A percentile compares a stretch with the other conserved stretches of the same genome.
These are phyloP conservation scores for Candida rishiriensis DNA, from an alignment of 805 yeast genomes.

Conservation along the genomic window DNA sequence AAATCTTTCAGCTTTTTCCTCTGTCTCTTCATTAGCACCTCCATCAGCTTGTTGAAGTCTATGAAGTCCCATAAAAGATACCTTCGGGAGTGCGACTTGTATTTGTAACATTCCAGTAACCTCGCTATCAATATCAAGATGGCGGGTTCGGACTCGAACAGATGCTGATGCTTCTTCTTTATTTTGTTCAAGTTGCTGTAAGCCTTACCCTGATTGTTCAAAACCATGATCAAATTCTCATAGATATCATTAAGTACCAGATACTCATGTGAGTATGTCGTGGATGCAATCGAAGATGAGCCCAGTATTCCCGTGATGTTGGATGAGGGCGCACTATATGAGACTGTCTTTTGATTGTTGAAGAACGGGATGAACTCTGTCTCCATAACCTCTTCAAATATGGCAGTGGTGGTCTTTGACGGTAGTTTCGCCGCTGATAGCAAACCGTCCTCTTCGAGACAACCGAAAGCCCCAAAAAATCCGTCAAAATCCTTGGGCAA, in stretches of 20 bases:
- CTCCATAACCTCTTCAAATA: slow-evolving; percentile 20
- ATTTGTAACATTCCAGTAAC: slow-evolving; percentile 52
- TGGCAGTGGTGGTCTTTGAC: slow-evolving; percentile 8
- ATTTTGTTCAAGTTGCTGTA: slow-evolving; percentile 41
- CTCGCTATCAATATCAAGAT: slow-evolving; percentile 49
- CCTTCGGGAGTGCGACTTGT: slow-evolving; percentile 57
- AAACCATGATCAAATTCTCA: slow-evolving; percentile 25
- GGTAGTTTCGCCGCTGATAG: slow-evolving; percentile 8
- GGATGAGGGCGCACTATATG: slow-evolving; percentile 5
- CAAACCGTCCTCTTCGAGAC: slow-evolving; percentile 4
- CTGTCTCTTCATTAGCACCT: slow-evolving; percentile 44
- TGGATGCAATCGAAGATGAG: slow-evolving; percentile 9
- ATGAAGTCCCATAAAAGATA: slow-evolving; percentile 60
- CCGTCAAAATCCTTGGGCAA: slow-evolving; percentile 20
- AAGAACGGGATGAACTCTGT: slow-evolving; percentile 26
- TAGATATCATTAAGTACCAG: slow-evolving; percentile 22
- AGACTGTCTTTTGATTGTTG: slow-evolving; percentile 5
- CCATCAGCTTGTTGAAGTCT: slow-evolving; percentile 49
- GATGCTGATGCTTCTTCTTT: slow-evolving; percentile 43
- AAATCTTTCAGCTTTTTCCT: slow-evolving; percentile 24
- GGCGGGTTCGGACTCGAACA: slow-evolving; percentile 49
- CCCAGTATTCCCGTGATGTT: slow-evolving; percentile 14
- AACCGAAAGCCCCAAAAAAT: slow-evolving; percentile 11
- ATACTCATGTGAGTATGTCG: slow-evolving; percentile 17
- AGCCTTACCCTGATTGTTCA: slow-evolving; percentile 27